Conservation (phyloP, 495 filamentous ascomycete genomes). For the Recurvomyces mirabilis region DNA sequence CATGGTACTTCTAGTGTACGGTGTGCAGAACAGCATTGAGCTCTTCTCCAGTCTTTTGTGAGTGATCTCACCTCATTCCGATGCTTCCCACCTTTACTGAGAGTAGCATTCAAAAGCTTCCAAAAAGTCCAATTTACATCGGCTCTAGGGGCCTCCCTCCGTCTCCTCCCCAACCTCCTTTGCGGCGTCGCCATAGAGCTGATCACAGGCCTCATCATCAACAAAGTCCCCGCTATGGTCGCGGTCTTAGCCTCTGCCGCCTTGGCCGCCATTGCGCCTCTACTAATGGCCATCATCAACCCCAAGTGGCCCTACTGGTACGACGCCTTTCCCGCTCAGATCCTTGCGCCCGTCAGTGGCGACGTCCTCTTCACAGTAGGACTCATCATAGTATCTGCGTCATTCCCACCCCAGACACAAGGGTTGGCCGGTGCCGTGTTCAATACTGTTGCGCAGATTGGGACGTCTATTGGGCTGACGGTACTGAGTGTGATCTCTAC, state of each 20-base stretch:
- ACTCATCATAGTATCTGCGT: conserved; percentile 21
- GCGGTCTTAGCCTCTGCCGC: conserved; percentile 14
- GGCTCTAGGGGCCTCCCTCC: conserved; percentile 15
- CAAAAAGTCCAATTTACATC: conserved; percentile 14
- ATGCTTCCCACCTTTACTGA: too few relatives aligned
- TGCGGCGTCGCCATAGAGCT: conserved; percentile 18
- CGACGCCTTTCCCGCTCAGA: conserved; percentile 21
- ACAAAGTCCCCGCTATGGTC: conserved; percentile 13
- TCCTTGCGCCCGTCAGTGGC: conserved; percentile 15
- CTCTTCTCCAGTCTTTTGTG: conserved; percentile 37
- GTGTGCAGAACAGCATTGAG: conserved; percentile 40
- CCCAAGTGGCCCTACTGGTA: conserved; percentile 26
- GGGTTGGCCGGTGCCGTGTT: conserved; percentile 25
- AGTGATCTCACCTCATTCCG: too few relatives aligned
- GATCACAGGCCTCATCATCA: conserved; percentile 18
- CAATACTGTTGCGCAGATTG: conserved; percentile 24
- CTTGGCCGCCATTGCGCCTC: conserved; percentile 14
- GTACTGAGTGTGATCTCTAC: conserved; percentile 2
- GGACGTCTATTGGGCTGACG: conserved; percentile 7
- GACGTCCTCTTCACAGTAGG: conserved; percentile 24
- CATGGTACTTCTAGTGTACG: conserved; percentile 40
- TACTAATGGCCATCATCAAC: conserved; percentile 24
- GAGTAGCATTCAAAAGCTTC: neutral
- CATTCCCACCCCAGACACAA: conserved; percentile 23
- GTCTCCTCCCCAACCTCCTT: conserved; percentile 21